phyloP scores from a whole-genome alignment of 179 eudicot genomes.

The Amaranthus tricolor region DNA sequence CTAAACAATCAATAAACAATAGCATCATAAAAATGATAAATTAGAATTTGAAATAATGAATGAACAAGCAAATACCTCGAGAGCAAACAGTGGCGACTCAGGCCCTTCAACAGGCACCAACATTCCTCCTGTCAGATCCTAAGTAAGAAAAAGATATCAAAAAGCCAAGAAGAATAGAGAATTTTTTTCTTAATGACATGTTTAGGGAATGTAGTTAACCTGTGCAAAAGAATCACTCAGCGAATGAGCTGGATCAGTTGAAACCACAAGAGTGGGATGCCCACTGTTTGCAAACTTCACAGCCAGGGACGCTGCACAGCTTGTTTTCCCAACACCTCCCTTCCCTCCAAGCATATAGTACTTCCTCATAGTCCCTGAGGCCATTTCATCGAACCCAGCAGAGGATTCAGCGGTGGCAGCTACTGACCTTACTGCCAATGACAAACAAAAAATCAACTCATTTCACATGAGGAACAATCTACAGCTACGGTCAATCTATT shows the following conservation, averaged over 20 bases:
- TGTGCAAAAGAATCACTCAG: conserved; percentile 97
- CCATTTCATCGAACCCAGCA: conserved; percentile 83
- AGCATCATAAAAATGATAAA: conserved; percentile 3
- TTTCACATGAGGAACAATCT: neutral
- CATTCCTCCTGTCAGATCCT: conserved; percentile 91
- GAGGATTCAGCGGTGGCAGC: conserved; percentile 64
- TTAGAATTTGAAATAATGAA: neutral
- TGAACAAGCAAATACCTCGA: conserved; percentile 56
- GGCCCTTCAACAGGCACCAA: conserved; percentile 92
- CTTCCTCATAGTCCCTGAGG: conserved; percentile 80
- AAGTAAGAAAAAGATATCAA: conserved; percentile 12
- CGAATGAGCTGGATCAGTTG: conserved; percentile 99
- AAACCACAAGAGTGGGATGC: conserved; percentile 96
- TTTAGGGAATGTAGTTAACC: conserved; percentile 37
- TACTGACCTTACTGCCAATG: conserved; percentile 64
- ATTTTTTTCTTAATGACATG: neutral
- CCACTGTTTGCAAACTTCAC: conserved; percentile 97
- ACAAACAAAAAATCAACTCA: neutral
- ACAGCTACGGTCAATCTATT: neutral
- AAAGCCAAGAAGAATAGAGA: neutral
- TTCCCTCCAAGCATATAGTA: conserved; percentile 97
- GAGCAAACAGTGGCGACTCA: conserved; percentile 81
- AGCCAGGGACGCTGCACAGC: conserved; percentile 98
- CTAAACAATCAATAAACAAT: neutral
- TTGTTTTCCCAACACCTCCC: conserved; percentile 98